These are phyloP conservation scores for Apiospora hydei DNA, from an alignment of 2,329 filamentous ascomycete species.

Conservation along the genomic window DNA sequence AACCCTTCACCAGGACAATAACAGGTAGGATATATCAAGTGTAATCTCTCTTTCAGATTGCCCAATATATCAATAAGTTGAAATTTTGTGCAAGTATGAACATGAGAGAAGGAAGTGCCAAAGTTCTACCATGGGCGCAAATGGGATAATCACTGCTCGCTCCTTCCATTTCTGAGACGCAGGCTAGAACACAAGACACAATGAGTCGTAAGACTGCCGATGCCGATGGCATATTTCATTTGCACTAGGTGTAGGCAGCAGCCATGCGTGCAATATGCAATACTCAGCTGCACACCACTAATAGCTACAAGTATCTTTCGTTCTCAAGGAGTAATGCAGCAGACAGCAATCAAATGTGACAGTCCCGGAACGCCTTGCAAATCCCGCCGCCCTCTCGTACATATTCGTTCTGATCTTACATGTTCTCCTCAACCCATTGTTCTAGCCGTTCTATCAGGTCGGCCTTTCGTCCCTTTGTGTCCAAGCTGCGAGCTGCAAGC, in stretches of 20 bases:
- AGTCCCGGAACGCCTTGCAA: constrained; percentile 5
- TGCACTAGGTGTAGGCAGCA: background rate
- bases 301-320: background rate
- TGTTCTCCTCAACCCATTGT: constrained; percentile 61
- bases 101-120: too few relatives aligned
- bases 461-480: constrained; percentile 59
- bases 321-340: background rate
- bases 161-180: background rate
- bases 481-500: constrained; percentile 55
- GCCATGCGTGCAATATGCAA: background rate
- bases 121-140: background rate
- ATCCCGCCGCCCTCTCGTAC: background rate
- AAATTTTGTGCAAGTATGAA: too few relatives aligned
- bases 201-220: too few relatives aligned
- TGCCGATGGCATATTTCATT: too few relatives aligned
- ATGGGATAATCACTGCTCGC: background rate
- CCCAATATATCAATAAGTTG: too few relatives aligned
- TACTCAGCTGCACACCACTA: background rate
- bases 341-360: background rate
- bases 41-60: too few relatives aligned
- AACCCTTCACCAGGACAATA: background rate
- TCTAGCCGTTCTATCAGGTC: constrained; percentile 63
- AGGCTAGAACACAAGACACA: too few relatives aligned
- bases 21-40: background rate
- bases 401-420: constrained; percentile 15